Conservation (phyloP, 805 yeast species). For the Schwanniomyces pseudopolymorphus region DNA sequence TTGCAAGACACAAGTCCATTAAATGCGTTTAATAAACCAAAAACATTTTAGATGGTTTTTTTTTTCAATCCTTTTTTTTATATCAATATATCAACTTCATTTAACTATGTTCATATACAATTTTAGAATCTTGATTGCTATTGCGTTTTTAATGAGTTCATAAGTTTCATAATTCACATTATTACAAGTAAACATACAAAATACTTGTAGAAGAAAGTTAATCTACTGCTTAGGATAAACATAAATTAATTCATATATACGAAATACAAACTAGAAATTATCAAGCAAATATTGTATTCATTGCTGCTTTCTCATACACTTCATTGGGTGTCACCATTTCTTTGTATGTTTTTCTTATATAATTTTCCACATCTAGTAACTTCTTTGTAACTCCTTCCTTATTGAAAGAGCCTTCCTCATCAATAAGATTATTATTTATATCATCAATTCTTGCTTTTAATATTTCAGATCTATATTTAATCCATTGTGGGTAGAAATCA, state of each 20-base stretch:
- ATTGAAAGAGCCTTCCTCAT: constrained; percentile 19
- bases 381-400: constrained; percentile 21
- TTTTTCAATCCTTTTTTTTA: not conserved
- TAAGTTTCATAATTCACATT: not conserved
- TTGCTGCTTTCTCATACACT: constrained; percentile 9
- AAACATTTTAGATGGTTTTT: not conserved
- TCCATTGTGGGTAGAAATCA: constrained; percentile 40
- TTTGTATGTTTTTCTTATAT: constrained; percentile 20
- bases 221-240: no score
- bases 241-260: no score
- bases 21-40: not conserved
- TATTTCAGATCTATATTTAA: constrained; percentile 26
- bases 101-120: not conserved
- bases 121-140: not conserved
- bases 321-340: constrained; percentile 24
- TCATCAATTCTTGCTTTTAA: constrained; percentile 23
- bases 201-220: not conserved
- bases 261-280: no score
- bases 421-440: constrained; percentile 14
- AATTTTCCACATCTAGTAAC: constrained; percentile 22
- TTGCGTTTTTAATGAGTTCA: not conserved
- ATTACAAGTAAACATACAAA: not conserved
- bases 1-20: not conserved
- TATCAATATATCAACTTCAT: not conserved
- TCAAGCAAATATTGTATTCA: not conserved